Evolutionary conservation across 164 flowering plant species (phyloP), one percentile per base, ranked within the genome.

Genomic region (Tinospora cordifolia): DNA sequence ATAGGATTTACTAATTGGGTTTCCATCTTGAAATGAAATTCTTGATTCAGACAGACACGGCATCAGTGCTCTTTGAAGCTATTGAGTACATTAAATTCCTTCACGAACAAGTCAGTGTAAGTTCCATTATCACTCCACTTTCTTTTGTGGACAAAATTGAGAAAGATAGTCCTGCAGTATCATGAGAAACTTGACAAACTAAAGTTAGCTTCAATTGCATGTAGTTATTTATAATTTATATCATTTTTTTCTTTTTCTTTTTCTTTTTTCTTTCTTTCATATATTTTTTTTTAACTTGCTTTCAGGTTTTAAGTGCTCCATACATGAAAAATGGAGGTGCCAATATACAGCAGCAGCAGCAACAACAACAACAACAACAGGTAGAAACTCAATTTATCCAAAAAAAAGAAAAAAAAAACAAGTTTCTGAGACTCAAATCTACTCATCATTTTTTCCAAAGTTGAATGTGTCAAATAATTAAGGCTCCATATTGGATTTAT

Each of bases 21-120:
- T 36, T n/a, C 36, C 21, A 44, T n/a, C n/a, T n/a, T 63, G 40
- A 41, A 69, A 40, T 62, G 54, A 13, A n/a, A 63, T 66, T 70
- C 71, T 69, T 69, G 40, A 70, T 71, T 59, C 80, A 76, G 81
- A 79, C 80, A 19, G 82, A 76, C 72, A 75, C 83, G 39, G 92
- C 97, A 66, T 90, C 97, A 40, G 97, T 90, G 75, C 92, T 90
- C 60, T 81, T 79, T 39, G 97, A 89, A 81, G 89, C 92, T 41
- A 84, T 87, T 72, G 90, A 89, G 63, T 90, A 90, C 82, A 90
- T 89, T 82, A 87, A 85, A 71, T 87, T 89, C 79, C 90, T 90
- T 78, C 93, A 90, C 74, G 90, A 87, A 1, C 92, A 91, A 84
- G 89, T 91, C 62, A 75, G 69, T 76, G 97, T 91, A 84, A 82